Conservation (phyloP, 2,329 filamentous ascomycete genomes). For the Cercospora zeae-maydis region DNA sequence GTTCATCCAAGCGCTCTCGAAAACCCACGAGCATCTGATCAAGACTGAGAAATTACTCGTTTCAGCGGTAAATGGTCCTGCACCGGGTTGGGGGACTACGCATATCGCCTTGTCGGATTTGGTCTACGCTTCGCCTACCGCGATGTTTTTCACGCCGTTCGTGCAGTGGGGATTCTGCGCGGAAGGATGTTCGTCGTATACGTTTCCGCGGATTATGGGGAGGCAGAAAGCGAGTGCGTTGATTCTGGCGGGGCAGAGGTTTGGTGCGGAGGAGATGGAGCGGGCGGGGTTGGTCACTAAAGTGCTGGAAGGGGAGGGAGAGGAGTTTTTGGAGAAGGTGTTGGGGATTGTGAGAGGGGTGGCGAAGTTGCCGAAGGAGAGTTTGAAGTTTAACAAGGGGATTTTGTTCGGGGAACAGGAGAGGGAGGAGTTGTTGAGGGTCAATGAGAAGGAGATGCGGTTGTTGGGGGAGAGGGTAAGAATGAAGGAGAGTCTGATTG, state of each 20-base stretch:
- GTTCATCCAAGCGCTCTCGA: conserved; percentile 14
- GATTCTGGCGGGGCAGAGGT: conserved; percentile 22
- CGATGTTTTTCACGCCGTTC: conserved; percentile 28
- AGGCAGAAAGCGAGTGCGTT: conserved; percentile 25
- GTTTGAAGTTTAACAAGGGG: conserved; percentile 19
- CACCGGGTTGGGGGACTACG: conserved; percentile 18
- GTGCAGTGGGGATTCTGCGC: conserved; percentile 28
- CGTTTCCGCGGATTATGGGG: conserved; percentile 24
- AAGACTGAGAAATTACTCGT: conserved; percentile 23
- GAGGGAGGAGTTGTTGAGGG: conserved; percentile 22
- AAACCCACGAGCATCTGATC: conserved; percentile 24
- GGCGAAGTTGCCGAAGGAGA: conserved; percentile 20
- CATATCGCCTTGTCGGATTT: conserved; percentile 24
- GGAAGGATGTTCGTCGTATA: conserved; percentile 23
- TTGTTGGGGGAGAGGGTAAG: conserved; percentile 20
- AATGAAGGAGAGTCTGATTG: conserved; percentile 21
- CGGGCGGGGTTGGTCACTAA: conserved; percentile 23
- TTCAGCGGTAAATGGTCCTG: conserved; percentile 26
- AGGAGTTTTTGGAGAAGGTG: conserved; percentile 21
- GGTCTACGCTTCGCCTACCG: conserved; percentile 24
- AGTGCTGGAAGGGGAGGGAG: conserved; percentile 18
- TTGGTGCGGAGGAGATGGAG: conserved; percentile 22
- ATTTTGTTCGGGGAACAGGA: conserved; percentile 22
- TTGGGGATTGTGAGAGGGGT: conserved; percentile 23
- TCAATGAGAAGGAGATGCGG: conserved; percentile 23